Evolutionary conservation across 805 yeast genomes (phyloP).

Genomic region (Metschnikowia amazonensis): DNA sequence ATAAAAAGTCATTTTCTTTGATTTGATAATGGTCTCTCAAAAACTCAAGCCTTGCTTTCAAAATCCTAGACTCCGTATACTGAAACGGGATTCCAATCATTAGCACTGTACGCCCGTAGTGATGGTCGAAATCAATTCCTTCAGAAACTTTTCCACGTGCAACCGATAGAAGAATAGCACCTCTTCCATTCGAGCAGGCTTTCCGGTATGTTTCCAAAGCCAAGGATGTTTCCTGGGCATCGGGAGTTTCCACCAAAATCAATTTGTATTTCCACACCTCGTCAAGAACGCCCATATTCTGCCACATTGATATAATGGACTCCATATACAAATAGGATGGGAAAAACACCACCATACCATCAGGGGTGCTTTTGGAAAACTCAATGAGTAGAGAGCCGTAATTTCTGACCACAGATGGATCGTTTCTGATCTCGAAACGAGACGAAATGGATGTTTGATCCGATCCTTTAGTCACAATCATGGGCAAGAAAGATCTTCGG

Average conservation of each 20-base stretch:
- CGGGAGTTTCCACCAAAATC: slow-evolving; percentile 96
- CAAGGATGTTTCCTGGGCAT: slow-evolving; percentile 95
- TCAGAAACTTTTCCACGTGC: slow-evolving; percentile 99
- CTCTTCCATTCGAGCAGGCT: slow-evolving; percentile 96
- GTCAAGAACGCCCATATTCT: slow-evolving; percentile 94
- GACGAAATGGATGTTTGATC: slow-evolving; percentile 98
- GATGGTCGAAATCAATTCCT: slow-evolving; percentile 99
- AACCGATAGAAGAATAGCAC: slow-evolving; percentile 92
- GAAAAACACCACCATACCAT: slow-evolving; percentile 96
- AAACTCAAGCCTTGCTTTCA: slow-evolving; percentile 92
- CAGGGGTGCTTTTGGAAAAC: slow-evolving; percentile 93
- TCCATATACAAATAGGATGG: slow-evolving; percentile 98
- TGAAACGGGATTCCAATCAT: slow-evolving; percentile 99
- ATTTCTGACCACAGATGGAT: slow-evolving; percentile 95
- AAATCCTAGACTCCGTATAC: slow-evolving; percentile 93
- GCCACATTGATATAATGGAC: slow-evolving; percentile 98
- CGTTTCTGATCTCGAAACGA: slow-evolving; percentile 93
- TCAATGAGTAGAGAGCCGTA: slow-evolving; percentile 91
- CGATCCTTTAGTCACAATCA: slow-evolving; percentile 95
- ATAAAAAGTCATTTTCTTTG: slow-evolving; percentile 87
- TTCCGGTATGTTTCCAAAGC: slow-evolving; percentile 94
- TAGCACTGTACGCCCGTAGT: slow-evolving; percentile 92
- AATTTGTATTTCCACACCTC: slow-evolving; percentile 98
- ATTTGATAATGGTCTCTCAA: slow-evolving; percentile 89
- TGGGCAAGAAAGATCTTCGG: slow-evolving; percentile 86